phyloP scores from a whole-genome alignment of 805 yeast species.

The Ogataea paraovalis region DNA sequence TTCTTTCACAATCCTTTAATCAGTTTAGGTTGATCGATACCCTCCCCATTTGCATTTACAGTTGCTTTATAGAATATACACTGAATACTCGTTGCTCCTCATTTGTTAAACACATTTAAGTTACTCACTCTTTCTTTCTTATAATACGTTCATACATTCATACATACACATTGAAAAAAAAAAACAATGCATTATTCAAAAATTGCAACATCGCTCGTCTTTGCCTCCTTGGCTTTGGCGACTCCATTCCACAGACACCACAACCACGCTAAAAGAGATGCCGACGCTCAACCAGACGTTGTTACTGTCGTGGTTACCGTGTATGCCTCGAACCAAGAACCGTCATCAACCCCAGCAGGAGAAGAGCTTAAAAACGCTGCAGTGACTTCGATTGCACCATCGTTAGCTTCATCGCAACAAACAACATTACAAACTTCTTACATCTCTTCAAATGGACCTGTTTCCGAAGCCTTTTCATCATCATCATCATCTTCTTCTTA shows the following conservation, averaged over 20 bases:
- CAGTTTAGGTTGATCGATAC: too few species aligned
- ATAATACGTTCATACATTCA: too few species aligned
- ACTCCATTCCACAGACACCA: conserved; percentile 41
- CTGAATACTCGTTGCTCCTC: too few species aligned
- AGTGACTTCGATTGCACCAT: neutral
- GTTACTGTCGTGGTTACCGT: conserved; percentile 30
- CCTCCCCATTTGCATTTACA: too few species aligned
- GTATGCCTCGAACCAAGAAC: conserved; percentile 10
- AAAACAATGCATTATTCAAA: conserved; percentile 3
- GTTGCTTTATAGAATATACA: too few species aligned
- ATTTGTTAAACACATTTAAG: too few species aligned
- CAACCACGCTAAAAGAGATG: conserved; percentile 42
- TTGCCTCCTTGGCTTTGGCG: conserved; percentile 14
- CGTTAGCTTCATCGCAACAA: neutral
- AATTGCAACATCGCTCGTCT: conserved; percentile 2
- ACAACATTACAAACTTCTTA: neutral
- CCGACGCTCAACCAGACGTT: conserved; percentile 30
- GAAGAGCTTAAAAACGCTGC: neutral
- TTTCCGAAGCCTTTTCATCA: neutral
- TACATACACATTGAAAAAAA: neutral
- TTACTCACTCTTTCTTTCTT: too few species aligned
- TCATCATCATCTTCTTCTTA: conserved; percentile 2
- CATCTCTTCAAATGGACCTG: neutral
- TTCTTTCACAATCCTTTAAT: too few species aligned
- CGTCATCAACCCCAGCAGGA: conserved; percentile 8